A percentile compares a stretch with the other conserved stretches of the same genome.
Conservation (phyloP, 2,329 filamentous ascomycete genomes). For the Seiridium cupressi region DNA sequence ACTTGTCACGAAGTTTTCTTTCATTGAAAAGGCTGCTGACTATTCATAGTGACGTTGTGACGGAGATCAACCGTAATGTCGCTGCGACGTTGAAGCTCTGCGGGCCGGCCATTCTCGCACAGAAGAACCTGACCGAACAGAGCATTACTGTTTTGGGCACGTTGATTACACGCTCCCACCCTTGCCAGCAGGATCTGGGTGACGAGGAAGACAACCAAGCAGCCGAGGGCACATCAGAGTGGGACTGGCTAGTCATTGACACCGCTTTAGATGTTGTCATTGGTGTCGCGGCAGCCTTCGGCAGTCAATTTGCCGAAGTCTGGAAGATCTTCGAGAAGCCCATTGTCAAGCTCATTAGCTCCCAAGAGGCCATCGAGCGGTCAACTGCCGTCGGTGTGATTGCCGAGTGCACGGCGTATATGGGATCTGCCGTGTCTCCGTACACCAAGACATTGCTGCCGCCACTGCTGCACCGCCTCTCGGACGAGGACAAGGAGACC, state of each 20-base stretch:
- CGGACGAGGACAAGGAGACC: constrained; percentile 85
- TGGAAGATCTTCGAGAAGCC: constrained; percentile 97
- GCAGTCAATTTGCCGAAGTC: constrained; percentile 76
- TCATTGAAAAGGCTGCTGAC: constrained; percentile 34
- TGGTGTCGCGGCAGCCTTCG: constrained; percentile 79
- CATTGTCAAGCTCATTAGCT: constrained; percentile 82
- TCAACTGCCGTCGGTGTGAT: constrained; percentile 89
- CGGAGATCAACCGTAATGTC: constrained; percentile 92
- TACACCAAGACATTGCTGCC: constrained; percentile 77
- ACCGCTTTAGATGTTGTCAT: constrained; percentile 89
- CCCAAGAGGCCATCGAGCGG: constrained; percentile 82
- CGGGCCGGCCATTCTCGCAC: constrained; percentile 79
- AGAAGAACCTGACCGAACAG: constrained; percentile 71
- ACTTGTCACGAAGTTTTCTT: constrained; percentile 12
- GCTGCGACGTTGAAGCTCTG: constrained; percentile 88
- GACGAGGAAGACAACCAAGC: constrained; percentile 75
- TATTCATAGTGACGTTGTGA: constrained; percentile 71
- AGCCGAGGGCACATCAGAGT: constrained; percentile 81
- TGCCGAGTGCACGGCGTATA: constrained; percentile 84
- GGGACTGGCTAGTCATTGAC: constrained; percentile 96
- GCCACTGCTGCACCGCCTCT: constrained; percentile 79
- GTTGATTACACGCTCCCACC: constrained; percentile 86
- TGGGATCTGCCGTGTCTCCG: constrained; percentile 76
- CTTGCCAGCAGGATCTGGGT: constrained; percentile 87
- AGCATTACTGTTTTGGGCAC: constrained; percentile 72